These are phyloP conservation scores for Effrenium voratum DNA, from an alignment of 73 alveolate species.

Conservation along the genomic window DNA sequence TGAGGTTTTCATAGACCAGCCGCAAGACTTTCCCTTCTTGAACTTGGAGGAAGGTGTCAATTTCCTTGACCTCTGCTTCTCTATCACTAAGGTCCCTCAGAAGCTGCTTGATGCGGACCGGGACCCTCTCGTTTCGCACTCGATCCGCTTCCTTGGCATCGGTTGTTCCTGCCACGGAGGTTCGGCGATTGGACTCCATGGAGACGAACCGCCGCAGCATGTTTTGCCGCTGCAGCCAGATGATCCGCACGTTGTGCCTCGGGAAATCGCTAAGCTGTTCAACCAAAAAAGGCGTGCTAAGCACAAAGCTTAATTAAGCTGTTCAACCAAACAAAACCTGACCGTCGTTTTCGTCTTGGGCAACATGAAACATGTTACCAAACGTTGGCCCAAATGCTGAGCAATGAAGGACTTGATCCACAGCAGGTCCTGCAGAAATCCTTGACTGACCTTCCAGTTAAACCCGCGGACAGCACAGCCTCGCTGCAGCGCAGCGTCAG, in stretches of 20 bases:
- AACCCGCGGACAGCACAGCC: too few relatives aligned
- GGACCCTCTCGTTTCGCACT: neutral
- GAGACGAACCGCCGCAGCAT: conserved; percentile 53
- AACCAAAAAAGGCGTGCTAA: too few relatives aligned
- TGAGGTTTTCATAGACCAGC: conserved; percentile 31
- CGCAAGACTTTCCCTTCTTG: conserved; percentile 23
- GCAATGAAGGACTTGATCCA: conserved; percentile 52
- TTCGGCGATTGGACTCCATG: conserved; percentile 37
- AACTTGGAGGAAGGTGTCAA: neutral
- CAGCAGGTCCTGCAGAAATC: conserved; percentile 27
- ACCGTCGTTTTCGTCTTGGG: too few relatives aligned
- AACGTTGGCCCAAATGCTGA: neutral
- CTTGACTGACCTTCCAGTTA: conserved; percentile 72
- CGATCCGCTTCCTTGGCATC: conserved; percentile 32
- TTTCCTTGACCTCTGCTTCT: conserved; percentile 30
- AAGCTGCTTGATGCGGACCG: neutral
- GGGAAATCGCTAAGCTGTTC: too few relatives aligned
- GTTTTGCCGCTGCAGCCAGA: conserved; percentile 70
- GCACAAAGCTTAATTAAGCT: too few relatives aligned
- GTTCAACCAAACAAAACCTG: too few relatives aligned
- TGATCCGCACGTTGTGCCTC: conserved; percentile 22
- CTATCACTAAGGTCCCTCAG: conserved; percentile 26
- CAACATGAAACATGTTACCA: neutral
- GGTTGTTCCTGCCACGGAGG: conserved; percentile 51
- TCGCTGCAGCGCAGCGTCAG: too few relatives aligned